phyloP scores from a whole-genome alignment of 2,329 filamentous ascomycete species.

The Ampelomyces quisqualis region DNA sequence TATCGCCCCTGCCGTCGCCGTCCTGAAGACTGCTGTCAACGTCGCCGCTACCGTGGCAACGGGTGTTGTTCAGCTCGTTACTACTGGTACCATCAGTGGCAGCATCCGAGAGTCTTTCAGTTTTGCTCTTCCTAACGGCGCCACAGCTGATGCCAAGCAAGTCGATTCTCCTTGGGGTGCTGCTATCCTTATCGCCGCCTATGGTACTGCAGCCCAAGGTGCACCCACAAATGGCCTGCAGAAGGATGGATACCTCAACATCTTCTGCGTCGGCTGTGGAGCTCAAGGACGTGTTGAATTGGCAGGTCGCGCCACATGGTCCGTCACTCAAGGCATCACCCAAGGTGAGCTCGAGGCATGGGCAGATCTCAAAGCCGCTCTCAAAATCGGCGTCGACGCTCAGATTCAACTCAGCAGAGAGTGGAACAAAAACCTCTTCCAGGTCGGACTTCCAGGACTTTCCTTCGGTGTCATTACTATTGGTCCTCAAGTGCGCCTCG shows the following conservation, averaged over 20 bases:
- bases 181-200: neutral
- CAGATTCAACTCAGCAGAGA: neutral
- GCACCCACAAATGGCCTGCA: neutral
- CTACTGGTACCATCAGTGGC: neutral
- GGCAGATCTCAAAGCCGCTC: neutral
- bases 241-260: neutral
- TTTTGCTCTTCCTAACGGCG: neutral
- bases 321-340: neutral
- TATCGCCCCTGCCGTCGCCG: neutral
- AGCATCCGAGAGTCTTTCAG: neutral
- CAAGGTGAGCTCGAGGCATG: neutral
- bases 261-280: neutral
- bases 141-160: neutral
- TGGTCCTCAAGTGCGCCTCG: neutral
- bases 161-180: neutral
- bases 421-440: neutral
- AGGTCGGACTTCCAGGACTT: neutral
- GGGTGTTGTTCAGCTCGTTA: neutral
- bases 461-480: neutral
- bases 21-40: neutral
- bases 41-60: neutral
- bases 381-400: neutral
- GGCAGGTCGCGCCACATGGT: neutral
- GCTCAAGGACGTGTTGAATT: neutral
- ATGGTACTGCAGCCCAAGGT: neutral